Base-by-base conservation (phyloP, 305 asterid genomes). In the Fraxinus floribunda region DNA sequence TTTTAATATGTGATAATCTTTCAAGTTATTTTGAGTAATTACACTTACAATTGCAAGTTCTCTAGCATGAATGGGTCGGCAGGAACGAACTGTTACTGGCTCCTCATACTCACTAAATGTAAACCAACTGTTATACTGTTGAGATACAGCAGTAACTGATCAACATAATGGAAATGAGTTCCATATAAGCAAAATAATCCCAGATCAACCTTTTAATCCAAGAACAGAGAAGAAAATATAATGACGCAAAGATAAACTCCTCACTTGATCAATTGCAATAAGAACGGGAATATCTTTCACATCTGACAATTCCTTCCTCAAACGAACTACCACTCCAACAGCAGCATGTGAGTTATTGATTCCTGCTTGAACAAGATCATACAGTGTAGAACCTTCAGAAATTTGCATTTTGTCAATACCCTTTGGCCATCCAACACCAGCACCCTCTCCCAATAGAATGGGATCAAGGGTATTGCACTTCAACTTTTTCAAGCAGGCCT, bases 111-210 rank as follows among this genome's bases (percentile, higher is more conserved):
- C 92, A 20, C 91, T 88, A 89, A 96, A 93, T 30, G 99, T 96
- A 86, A 96, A 96, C 99, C 99, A 93, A 81, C 87, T 94, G 87
- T 96, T 96, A 85, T 94, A 96, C 98, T 96, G 91, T 88, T 80
- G 82, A 87, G 35, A 83, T 77, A 81, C 79, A 88, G 49, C 81
- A 88, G 78, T n/a, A 82, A 70, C 24, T 77, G 62, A 81, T 85
- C 81, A 91, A 82, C 49, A 62, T 66, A 79, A 79, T 62, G 60
- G 80, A 78, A 20, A 85, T 34, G 82, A 64, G 74, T 78, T 64
- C 52, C 20, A 64, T 46, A 71, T 84, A 82, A 52, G 79, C 38
- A 52, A 76, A 79, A 66, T 29, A 84, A 79, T 66, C 75, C 76
- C 66, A 29, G 5, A 68, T 34, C 66, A 83, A 78, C 71, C 39